These are phyloP conservation scores for Yarrowia galli DNA, from an alignment of 1,139 yeast species.

Conservation along the genomic window DNA sequence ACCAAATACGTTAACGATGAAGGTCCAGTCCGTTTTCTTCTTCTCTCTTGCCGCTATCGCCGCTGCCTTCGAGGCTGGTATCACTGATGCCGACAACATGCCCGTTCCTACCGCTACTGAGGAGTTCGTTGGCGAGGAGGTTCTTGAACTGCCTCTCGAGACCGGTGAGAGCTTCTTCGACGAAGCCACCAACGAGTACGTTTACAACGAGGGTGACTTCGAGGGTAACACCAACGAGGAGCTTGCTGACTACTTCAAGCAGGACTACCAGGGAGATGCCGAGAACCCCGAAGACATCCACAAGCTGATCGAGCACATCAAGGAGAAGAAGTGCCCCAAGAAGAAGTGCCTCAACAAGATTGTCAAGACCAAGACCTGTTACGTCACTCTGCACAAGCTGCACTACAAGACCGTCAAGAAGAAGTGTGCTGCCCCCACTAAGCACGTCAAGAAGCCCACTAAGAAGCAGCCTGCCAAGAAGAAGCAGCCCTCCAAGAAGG, in stretches of 20 bases:
- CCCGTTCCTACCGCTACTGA: conserved; percentile 4
- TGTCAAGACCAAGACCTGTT: conserved; percentile 31
- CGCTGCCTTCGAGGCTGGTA: conserved; percentile 22
- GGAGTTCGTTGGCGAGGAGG: not conserved
- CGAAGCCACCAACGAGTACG: conserved; percentile 26
- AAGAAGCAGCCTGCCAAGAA: conserved; percentile 11
- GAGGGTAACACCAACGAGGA: conserved; percentile 29
- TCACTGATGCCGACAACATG: not conserved
- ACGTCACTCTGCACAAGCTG: conserved; percentile 22
- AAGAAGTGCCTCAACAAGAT: conserved; percentile 24
- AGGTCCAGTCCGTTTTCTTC: conserved; percentile 22
- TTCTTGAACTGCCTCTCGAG: conserved; percentile 2
- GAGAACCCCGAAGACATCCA: conserved; percentile 24
- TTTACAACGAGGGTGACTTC: conserved; percentile 25
- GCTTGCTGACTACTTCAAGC: conserved; percentile 15
- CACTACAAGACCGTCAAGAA: conserved; percentile 21
- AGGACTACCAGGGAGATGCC: conserved; percentile 18
- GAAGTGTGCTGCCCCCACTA: conserved; percentile 13
- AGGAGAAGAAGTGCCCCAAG: conserved; percentile 35
- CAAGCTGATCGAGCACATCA: conserved; percentile 27
- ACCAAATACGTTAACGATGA: not conserved
- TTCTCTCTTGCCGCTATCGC: conserved; percentile 30
- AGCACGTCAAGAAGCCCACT: conserved; percentile 11
- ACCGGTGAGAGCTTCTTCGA: conserved; percentile 11
- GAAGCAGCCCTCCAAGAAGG: conserved; percentile 15